These are phyloP conservation scores for Chlamydomonas sphaeroides DNA, from an alignment of 139 green algal genomes.

Conservation along the genomic window DNA sequence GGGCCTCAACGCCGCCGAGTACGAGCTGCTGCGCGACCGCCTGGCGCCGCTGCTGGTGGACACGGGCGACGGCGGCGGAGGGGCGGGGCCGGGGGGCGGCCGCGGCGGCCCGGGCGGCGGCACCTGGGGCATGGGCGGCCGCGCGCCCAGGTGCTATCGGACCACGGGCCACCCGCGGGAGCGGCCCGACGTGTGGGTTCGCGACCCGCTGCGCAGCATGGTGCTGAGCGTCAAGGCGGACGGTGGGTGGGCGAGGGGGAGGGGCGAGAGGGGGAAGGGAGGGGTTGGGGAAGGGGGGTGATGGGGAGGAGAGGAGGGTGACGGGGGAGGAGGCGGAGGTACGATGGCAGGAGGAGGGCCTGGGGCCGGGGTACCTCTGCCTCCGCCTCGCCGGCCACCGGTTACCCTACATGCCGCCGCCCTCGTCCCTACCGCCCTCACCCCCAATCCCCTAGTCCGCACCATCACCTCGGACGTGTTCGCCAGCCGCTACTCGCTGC, in stretches of 20 bases:
- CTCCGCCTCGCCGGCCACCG: neutral
- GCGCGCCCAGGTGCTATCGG: slow-evolving; percentile 33
- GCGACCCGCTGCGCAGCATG: slow-evolving; percentile 61
- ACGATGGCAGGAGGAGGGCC: no score
- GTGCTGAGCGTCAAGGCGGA: slow-evolving; percentile 57
- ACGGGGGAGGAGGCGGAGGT: no score
- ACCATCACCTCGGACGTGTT: slow-evolving; percentile 66
- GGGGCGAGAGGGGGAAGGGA: neutral
- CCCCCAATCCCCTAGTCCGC: slow-evolving; percentile 71
- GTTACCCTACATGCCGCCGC: no score
- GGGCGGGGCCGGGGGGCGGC: no score
- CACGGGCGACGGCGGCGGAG: neutral
- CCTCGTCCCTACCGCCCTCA: slow-evolving; percentile 46
- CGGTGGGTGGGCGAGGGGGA: slow-evolving; percentile 35
- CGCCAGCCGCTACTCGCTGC: slow-evolving; percentile 63
- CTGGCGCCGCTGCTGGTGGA: slow-evolving; percentile 22
- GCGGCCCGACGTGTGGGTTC: slow-evolving; percentile 78
- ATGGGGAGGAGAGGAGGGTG: no score
- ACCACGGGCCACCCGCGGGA: slow-evolving; percentile 55
- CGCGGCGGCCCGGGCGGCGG: no score
- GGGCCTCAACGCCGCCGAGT: slow-evolving; percentile 15
- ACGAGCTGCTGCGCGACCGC: neutral
- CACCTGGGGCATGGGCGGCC: neutral
- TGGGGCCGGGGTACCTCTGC: neutral
- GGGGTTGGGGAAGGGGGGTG: neutral